Evolutionary conservation across 208 protist species (phyloP).

Genomic region (Leishmania gerbilli): DNA sequence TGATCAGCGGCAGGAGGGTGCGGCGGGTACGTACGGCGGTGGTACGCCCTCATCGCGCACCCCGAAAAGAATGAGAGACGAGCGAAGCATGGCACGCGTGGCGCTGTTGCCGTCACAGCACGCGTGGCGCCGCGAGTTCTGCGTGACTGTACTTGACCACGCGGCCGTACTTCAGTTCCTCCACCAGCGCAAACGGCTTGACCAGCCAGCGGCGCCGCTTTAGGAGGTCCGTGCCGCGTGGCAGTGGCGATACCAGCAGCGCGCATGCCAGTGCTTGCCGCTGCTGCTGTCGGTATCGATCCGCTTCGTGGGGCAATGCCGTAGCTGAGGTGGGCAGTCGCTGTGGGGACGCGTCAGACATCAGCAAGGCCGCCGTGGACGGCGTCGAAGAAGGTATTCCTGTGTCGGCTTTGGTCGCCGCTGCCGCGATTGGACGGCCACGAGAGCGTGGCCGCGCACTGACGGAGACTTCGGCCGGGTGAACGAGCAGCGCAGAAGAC

Average conservation of each 20-base stretch:
- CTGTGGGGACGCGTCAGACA: background rate
- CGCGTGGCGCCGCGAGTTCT: slow-evolving; percentile 3
- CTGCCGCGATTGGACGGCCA: background rate
- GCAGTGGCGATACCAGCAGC: slow-evolving; percentile 24
- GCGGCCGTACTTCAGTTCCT: slow-evolving; percentile 53
- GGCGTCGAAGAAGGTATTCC: background rate
- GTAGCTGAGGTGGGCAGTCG: background rate
- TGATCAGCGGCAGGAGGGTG: too few relatives aligned
- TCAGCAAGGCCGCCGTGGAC: background rate
- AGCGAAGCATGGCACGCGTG: too few relatives aligned
- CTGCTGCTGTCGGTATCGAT: background rate
- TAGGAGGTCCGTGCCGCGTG: slow-evolving; percentile 22
- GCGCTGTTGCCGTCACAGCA: background rate
- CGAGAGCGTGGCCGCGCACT: background rate
- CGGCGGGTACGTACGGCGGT: too few relatives aligned
- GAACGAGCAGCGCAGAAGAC: too few relatives aligned
- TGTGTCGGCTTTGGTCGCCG: background rate
- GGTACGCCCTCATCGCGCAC: background rate
- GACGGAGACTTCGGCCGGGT: background rate
- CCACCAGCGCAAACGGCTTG: slow-evolving; percentile 35
- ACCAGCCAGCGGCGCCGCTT: slow-evolving; percentile 22
- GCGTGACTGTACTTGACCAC: slow-evolving; percentile 25
- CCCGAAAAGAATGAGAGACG: too few relatives aligned
- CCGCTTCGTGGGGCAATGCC: background rate
- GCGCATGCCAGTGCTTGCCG: background rate